Evolutionary conservation across 305 asterid species (phyloP), one percentile per base, ranked within the genome.

Genomic region (Fraxinus angustifolia): DNA sequence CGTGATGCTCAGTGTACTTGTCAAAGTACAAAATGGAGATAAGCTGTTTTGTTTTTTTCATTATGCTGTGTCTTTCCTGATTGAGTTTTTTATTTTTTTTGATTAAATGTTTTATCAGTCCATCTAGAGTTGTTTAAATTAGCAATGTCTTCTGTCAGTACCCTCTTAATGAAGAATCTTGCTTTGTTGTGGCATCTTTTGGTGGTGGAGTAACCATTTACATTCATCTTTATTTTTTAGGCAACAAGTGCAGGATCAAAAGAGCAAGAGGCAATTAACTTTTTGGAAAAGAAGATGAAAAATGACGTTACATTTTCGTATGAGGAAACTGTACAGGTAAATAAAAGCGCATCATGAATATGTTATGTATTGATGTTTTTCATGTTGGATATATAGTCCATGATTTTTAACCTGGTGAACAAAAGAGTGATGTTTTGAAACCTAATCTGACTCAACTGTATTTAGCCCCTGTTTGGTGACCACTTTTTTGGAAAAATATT

Each of bases 301-400:
- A 93, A 92, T 77, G 96, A 93, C 75, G 97, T 97, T 19, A 92
- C 97, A 50, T 93, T 96, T 88, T 81, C 99, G 71, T 96, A 88
- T 53, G 98, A 93, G n/a, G 99, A 96, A 89, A 96, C 99, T 2
- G 97, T 96, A 62, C 99, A 94, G 99, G 99, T 93, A 90, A 86
- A 82, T 35, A 17, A n/a, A 79, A 68, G 21, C 8, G 12, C 74
- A 68, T 17, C 16, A 30, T 68, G 10, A 30, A 68, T 68, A 12
- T 68, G 74, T 68, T 68, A 0, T 68, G 21, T 8, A 30, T 5
- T 68, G 72, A 65, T 65, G 34, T 65, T 60, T 62, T 26, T 12
- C 33, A 26, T 12, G 12, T 68, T 68, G 12, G 3, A 23, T 28
- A 30, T 30, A 67, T 30, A 30, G 21, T 28, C 16, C 1, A 8